Base-by-base conservation (phyloP, 2,329 filamentous ascomycete genomes). In the Rutstroemia sp. region DNA sequence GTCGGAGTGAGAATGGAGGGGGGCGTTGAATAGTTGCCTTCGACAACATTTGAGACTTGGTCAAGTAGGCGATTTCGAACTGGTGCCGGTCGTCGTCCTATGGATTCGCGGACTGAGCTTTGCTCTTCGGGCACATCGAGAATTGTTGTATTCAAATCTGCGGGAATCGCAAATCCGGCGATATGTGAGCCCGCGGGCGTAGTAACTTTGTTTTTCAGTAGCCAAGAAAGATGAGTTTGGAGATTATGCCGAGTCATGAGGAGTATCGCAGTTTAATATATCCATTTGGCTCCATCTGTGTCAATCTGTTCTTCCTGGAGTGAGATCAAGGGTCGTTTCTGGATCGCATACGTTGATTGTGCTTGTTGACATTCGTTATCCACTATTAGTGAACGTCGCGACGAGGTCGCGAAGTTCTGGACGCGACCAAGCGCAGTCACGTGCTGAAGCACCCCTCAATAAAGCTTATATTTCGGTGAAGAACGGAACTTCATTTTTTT, bases 221-320 rank as follows among this genome's bases (percentile, higher is more conserved):
- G 65, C 68, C 68, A 70, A 56, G 66, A 64, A 58, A 70, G 66
- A 52, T 70, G 68, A 62, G 44, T 54, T 59, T 63, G 60, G 44
- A 70, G 65, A 62, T 70, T 70, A 62, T 70, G 63, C 58, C 65
- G 63, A 69, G 68, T 70, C 68, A 70, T 70, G 62, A 62, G 65
- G 66, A 59, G 54, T 55, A 57, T 53, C 25, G 61, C 57, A 49
- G 47, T 56, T 57, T 55, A 54, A 52, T 45, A 59, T 58, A 48
- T 55, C 60, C 44, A 52, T 30, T 49, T 38, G 42, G 45, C 51
- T 61, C 65, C 63, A 69, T 67, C 62, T 58, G 61, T 58, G 57
- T 64, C 19, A 5, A 25, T 45, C 5, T 9, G 7, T 12, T 21
- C 9, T 21, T 23, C 39, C 3, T 14, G 18, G 30, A 12, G 30